phyloP scores from a whole-genome alignment of 768 basidiomycete species.

The Boletus patriciae region DNA sequence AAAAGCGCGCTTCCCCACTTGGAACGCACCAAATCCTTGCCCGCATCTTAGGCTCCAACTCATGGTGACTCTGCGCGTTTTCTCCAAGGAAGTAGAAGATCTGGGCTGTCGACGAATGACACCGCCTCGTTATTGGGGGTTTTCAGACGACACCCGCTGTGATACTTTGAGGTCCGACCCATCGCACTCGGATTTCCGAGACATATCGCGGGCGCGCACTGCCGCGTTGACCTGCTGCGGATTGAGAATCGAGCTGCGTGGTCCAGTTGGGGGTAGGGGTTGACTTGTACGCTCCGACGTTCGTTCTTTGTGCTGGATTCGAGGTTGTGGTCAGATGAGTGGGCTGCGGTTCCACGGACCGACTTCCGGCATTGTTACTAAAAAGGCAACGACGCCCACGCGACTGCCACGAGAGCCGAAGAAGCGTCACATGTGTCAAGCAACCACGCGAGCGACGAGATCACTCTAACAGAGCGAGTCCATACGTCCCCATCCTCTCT shows the following conservation, averaged over 20 bases:
- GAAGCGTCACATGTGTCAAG: constrained; percentile 27
- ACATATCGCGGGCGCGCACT: not conserved
- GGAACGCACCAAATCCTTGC: not conserved
- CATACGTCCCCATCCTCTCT: constrained; percentile 11
- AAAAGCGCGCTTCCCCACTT: not conserved
- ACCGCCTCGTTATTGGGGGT: not conserved
- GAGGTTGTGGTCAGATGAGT: not conserved
- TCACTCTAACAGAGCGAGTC: constrained; percentile 24
- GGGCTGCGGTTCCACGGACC: constrained; percentile 1
- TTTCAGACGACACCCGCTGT: not conserved
- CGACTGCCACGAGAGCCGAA: constrained; percentile 38
- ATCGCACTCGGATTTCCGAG: not conserved
- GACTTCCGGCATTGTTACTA: constrained; percentile 15
- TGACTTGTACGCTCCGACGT: not conserved
- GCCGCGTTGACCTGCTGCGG: not conserved
- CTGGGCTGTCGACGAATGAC: not conserved
- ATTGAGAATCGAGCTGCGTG: not conserved
- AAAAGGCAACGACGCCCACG: constrained; percentile 27
- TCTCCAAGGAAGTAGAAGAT: not conserved
- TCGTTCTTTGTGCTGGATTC: not conserved
- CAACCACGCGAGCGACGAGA: constrained; percentile 38
- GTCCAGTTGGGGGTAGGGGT: not conserved
- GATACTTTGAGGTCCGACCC: constrained; percentile 4
- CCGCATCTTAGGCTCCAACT: not conserved
- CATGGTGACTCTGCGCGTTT: not conserved